These are phyloP conservation scores for Kodamaea arcana DNA, from an alignment of 1,139 yeast genomes.

Conservation along the genomic window DNA sequence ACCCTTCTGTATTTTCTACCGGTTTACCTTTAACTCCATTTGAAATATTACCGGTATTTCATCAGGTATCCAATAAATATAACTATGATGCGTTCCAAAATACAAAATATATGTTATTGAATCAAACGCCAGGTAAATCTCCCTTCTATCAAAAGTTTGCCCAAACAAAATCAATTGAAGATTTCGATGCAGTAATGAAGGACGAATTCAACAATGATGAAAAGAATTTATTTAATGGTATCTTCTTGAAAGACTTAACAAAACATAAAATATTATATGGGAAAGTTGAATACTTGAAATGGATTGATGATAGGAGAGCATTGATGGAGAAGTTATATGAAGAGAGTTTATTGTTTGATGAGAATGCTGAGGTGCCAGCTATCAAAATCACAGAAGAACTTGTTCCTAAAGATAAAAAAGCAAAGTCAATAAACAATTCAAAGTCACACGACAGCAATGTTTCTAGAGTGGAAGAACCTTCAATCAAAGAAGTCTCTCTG, in stretches of 20 bases:
- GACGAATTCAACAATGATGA: slow-evolving; percentile 26
- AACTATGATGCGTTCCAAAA: slow-evolving; percentile 43
- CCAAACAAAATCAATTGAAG: slow-evolving; percentile 53
- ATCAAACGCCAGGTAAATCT: slow-evolving; percentile 78
- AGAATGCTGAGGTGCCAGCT: neutral
- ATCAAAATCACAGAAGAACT: no score
- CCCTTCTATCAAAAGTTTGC: slow-evolving; percentile 55
- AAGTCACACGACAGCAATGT: no score
- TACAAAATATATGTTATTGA: slow-evolving; percentile 73
- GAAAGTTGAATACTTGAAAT: slow-evolving; percentile 16
- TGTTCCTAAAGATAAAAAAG: no score
- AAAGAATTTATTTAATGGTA: slow-evolving; percentile 26
- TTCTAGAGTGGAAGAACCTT: no score
- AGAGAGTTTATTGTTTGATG: slow-evolving; percentile 5
- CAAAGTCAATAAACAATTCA: no score
- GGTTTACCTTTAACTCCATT: slow-evolving; percentile 55
- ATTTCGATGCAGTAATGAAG: slow-evolving; percentile 28
- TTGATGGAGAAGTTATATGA: slow-evolving; percentile 10
- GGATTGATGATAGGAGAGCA: slow-evolving; percentile 10
- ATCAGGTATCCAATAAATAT: slow-evolving; percentile 44
- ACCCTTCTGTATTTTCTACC: slow-evolving; percentile 68
- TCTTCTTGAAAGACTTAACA: slow-evolving; percentile 33
- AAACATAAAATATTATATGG: slow-evolving; percentile 23
- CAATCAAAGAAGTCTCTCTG: no score
- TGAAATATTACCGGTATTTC: slow-evolving; percentile 50